Evolutionary conservation across 306 rosid genomes (phyloP).

Genomic region (Vigna hirtella): DNA sequence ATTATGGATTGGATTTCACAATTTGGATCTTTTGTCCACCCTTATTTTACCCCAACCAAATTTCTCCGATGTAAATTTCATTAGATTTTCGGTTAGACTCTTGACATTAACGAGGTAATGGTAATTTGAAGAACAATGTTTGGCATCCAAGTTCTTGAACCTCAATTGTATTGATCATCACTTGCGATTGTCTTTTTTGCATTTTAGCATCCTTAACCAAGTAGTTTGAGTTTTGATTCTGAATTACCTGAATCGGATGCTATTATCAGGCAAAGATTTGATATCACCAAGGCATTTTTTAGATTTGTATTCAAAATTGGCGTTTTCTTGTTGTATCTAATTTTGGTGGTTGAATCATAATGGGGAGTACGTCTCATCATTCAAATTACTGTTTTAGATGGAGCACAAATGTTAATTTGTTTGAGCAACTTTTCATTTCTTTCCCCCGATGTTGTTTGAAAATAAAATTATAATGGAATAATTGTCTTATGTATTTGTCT

Average conservation of each 20-base stretch:
- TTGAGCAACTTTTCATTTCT: not conserved
- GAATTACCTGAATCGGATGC: conserved; percentile 13
- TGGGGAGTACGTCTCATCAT: not conserved
- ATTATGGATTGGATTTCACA: no score
- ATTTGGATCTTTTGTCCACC: no score
- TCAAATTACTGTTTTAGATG: conserved; percentile 4
- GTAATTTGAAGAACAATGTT: conserved; percentile 10
- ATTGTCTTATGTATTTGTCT: not conserved
- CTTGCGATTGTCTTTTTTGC: not conserved
- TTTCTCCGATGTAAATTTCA: conserved; percentile 12
- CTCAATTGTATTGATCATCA: not conserved
- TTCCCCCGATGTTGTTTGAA: not conserved
- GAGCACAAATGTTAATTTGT: not conserved
- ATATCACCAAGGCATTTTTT: conserved; percentile 8
- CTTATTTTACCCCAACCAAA: not conserved
- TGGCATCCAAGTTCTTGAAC: conserved; percentile 2
- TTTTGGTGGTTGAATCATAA: conserved; percentile 5
- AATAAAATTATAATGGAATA: conserved; percentile 3
- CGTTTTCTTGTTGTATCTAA: not conserved
- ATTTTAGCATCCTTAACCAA: not conserved
- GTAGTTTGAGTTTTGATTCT: not conserved
- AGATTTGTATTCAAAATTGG: conserved; percentile 7
- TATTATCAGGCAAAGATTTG: not conserved
- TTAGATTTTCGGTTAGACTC: not conserved
- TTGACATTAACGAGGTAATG: conserved; percentile 12